phyloP scores from a whole-genome alignment of 2,329 filamentous ascomycete genomes.

The Epichloe glyceriae region DNA sequence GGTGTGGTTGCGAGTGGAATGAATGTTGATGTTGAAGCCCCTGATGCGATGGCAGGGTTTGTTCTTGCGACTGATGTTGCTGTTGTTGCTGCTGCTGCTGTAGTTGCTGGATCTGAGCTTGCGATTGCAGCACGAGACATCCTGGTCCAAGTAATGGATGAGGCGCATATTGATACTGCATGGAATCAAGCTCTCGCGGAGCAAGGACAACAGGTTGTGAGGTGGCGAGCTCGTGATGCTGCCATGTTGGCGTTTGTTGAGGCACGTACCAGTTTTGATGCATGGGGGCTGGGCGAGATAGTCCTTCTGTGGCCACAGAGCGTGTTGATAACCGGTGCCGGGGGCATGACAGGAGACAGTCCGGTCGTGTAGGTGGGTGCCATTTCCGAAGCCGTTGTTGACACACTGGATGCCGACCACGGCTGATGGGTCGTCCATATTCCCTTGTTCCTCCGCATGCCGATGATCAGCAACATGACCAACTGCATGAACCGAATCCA shows the following conservation, averaged over 20 bases:
- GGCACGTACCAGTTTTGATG: neutral
- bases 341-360: conserved; percentile 4
- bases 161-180: conserved; percentile 5
- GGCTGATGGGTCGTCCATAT: conserved; percentile 6
- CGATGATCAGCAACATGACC: conserved; percentile 3
- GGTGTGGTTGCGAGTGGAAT: neutral
- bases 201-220: neutral
- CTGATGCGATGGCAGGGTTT: neutral
- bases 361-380: neutral
- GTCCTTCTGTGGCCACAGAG: neutral
- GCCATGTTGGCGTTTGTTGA: conserved; percentile 1
- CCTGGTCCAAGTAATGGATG: conserved; percentile 6
- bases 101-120: conserved; percentile 1
- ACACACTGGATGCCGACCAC: neutral
- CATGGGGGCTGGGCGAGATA: neutral
- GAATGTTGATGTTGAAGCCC: neutral
- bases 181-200: conserved; percentile 4
- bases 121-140: conserved; percentile 6
- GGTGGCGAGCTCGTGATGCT: conserved; percentile 1
- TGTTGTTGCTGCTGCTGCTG: conserved; percentile 2
- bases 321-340: conserved; percentile 1
- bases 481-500: conserved; percentile 6
- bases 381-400: conserved; percentile 1
- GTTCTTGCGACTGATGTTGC: neutral
- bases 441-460: conserved; percentile 5